These are phyloP conservation scores for Nannizzia gypsea DNA, from an alignment of 2,329 filamentous ascomycete species.

Conservation along the genomic window DNA sequence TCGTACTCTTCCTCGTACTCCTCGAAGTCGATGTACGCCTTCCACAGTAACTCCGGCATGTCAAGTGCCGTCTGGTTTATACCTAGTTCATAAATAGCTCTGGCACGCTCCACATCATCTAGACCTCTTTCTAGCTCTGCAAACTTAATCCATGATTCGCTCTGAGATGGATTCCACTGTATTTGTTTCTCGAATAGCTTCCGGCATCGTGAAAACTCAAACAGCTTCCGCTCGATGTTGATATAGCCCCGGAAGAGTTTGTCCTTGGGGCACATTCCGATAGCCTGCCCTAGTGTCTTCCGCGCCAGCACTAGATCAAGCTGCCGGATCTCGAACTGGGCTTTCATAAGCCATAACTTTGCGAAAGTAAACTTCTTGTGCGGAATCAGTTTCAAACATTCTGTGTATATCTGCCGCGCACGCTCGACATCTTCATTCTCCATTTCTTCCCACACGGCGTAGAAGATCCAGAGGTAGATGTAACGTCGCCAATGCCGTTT, in stretches of 20 bases:
- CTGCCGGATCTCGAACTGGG: constrained; percentile 86
- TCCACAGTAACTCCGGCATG: constrained; percentile 97
- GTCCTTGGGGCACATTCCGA: constrained; percentile 93
- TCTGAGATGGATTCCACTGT: constrained; percentile 81
- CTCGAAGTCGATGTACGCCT: constrained; percentile 97
- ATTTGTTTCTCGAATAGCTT: constrained; percentile 90
- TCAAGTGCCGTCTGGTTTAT: constrained; percentile 72
- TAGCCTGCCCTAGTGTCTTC: constrained; percentile 78
- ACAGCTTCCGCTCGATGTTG: constrained; percentile 81
- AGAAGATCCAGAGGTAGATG: constrained; percentile 97
- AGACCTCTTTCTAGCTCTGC: constrained; percentile 84
- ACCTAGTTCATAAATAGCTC: constrained; percentile 86
- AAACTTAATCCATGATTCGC: constrained; percentile 91
- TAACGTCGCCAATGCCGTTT: constrained; percentile 96
- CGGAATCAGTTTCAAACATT: constrained; percentile 75
- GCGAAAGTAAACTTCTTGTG: constrained; percentile 97
- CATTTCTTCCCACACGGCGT: constrained; percentile 88
- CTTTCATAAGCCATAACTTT: constrained; percentile 89
- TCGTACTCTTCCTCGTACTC: constrained; percentile 91
- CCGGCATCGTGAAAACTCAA: constrained; percentile 84
- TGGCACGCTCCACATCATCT: constrained; percentile 75
- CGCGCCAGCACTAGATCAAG: constrained; percentile 66
- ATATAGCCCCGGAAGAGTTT: constrained; percentile 91
- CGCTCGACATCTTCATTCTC: constrained; percentile 66
- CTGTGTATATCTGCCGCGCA: constrained; percentile 79